Evolutionary conservation across 768 basidiomycete species (phyloP).

Genomic region (Epithele typhae): DNA sequence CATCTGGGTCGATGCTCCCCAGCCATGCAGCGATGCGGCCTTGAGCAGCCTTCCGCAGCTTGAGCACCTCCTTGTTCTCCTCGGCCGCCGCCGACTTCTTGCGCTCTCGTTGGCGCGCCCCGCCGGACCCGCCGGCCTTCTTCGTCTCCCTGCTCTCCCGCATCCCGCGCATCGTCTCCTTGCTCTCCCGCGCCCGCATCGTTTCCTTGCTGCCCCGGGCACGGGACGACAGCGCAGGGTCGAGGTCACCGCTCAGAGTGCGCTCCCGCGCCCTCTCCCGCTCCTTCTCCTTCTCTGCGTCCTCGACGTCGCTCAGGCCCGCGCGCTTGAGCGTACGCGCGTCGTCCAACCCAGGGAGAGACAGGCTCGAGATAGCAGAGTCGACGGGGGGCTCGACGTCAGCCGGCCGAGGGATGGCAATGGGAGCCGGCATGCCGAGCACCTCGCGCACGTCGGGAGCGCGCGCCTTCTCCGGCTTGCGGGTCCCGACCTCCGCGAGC

Average conservation of each 20-base stretch:
- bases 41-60: slow-evolving; percentile 46
- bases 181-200: slow-evolving; percentile 4
- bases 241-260: not conserved
- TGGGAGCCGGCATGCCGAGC: slow-evolving; percentile 26
- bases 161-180: slow-evolving; percentile 2
- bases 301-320: slow-evolving; percentile 14
- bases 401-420: slow-evolving; percentile 29
- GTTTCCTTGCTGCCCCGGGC: slow-evolving; percentile 5
- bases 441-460: slow-evolving; percentile 34
- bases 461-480: slow-evolving; percentile 31
- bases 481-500: slow-evolving; percentile 69
- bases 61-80: slow-evolving; percentile 32
- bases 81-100: slow-evolving; percentile 21
- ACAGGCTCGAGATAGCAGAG: slow-evolving; percentile 45
- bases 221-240: not conserved
- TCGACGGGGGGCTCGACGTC: slow-evolving; percentile 33
- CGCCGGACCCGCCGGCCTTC: slow-evolving; percentile 3
- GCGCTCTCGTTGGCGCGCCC: slow-evolving; percentile 14
- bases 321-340: slow-evolving; percentile 9
- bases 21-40: slow-evolving; percentile 79
- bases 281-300: not conserved
- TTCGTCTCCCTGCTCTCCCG: not conserved
- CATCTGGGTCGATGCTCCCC: slow-evolving; percentile 57
- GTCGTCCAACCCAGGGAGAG: slow-evolving; percentile 31
- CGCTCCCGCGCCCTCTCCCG: slow-evolving; percentile 6